These are phyloP conservation scores for Papiliotrema nemorosa DNA, from an alignment of 1,284 basidiomycete genomes.

Conservation along the genomic window DNA sequence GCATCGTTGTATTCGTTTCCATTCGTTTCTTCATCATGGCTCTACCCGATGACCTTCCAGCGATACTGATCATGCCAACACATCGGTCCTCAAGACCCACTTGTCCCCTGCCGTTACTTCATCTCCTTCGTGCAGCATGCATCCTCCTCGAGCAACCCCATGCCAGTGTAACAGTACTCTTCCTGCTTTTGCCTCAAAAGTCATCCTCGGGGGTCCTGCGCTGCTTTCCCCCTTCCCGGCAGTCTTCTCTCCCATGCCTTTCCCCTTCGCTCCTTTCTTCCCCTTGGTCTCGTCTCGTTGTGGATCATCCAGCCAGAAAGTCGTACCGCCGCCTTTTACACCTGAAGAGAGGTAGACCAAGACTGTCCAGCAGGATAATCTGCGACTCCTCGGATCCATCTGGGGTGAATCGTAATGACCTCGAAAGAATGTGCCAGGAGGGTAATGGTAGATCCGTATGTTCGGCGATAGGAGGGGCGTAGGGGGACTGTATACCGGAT, in stretches of 20 bases:
- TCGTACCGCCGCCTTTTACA: conserved; percentile 71
- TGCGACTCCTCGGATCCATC: conserved; percentile 12
- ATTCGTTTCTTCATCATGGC: not conserved
- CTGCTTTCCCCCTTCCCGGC: too few species aligned
- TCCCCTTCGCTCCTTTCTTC: not conserved
- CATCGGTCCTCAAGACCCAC: conserved; percentile 71
- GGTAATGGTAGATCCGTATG: conserved; percentile 47
- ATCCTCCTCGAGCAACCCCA: conserved; percentile 67
- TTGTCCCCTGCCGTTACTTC: conserved; percentile 64
- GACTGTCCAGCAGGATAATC: conserved; percentile 64
- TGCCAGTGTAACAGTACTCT: conserved; percentile 69
- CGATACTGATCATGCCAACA: conserved; percentile 54
- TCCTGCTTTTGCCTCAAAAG: conserved; percentile 62
- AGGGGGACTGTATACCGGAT: conserved; percentile 7
- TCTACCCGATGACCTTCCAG: too few species aligned
- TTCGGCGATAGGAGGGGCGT: conserved; percentile 40
- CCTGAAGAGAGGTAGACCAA: conserved; percentile 72
- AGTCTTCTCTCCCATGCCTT: conserved; percentile 48
- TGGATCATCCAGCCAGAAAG: conserved; percentile 59
- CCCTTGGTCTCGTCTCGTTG: conserved; percentile 2
- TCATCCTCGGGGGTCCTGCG: conserved; percentile 36
- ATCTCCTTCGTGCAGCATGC: conserved; percentile 72
- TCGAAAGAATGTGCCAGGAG: conserved; percentile 32
- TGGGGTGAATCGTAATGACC: conserved; percentile 29
- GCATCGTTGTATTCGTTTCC: not conserved